A percentile compares a stretch with the other conserved stretches of the same genome.
Conservation (phyloP, 345 rosid species). For the Salix dunnii region DNA sequence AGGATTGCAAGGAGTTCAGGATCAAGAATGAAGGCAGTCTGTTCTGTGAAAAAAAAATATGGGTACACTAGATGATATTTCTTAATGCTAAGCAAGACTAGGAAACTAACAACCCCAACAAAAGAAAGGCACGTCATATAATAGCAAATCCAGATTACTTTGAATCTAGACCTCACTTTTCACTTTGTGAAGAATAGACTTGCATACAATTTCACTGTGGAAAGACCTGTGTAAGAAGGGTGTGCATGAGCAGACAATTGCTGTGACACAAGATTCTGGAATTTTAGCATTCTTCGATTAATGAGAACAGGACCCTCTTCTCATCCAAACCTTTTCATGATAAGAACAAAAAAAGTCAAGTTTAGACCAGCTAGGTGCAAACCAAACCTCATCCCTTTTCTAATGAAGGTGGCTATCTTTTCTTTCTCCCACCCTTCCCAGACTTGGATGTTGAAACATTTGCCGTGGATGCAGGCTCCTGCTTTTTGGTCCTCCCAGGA, state of each 20-base stretch:
- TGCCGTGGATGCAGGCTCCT: slow-evolving; percentile 60
- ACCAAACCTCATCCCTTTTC: not conserved
- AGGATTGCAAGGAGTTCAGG: not conserved
- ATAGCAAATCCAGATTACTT: not conserved
- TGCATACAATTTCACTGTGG: not conserved
- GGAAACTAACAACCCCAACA: not conserved
- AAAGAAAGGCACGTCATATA: not conserved
- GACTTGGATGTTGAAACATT: slow-evolving; percentile 55
- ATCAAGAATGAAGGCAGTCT: not conserved
- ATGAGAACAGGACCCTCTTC: not conserved
- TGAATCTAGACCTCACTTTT: not conserved
- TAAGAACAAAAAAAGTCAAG: not conserved
- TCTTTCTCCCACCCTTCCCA: slow-evolving; percentile 82
- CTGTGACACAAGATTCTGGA: not conserved
- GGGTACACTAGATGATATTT: not conserved
- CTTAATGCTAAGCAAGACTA: not conserved
- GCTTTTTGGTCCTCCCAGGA: slow-evolving; percentile 81
- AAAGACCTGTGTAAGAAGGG: not conserved
- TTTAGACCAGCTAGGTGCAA: not conserved
- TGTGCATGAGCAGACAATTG: not conserved
- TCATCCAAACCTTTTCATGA: not conserved
- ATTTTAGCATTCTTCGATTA: not conserved
- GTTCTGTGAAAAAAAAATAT: not conserved
- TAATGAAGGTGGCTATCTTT: slow-evolving; percentile 43
- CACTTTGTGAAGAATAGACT: not conserved